These are phyloP conservation scores for Apiospora malaysiana DNA, from an alignment of 2,329 filamentous ascomycete species.

Conservation along the genomic window DNA sequence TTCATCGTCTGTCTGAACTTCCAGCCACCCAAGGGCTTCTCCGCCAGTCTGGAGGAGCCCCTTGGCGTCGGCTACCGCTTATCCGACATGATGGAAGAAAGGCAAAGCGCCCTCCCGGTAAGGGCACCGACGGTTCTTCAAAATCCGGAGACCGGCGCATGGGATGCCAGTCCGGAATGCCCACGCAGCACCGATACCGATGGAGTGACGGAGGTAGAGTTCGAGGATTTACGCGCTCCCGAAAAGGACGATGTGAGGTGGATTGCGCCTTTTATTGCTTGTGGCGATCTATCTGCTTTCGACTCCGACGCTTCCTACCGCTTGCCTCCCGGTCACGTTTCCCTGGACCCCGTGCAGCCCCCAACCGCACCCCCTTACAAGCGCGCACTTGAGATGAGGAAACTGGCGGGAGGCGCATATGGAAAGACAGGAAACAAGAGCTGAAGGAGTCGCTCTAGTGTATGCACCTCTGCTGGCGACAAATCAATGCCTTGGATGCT, in stretches of 20 bases:
- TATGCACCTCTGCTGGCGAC: not conserved
- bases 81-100: constrained; percentile 54
- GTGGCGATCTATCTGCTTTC: constrained; percentile 91
- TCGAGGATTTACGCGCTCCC: constrained; percentile 52
- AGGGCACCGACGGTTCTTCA: constrained; percentile 52
- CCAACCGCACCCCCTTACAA: constrained; percentile 97
- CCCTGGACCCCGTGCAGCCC: constrained; percentile 90
- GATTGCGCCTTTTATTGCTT: constrained; percentile 97
- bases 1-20: constrained; percentile 97
- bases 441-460: constrained; percentile 26
- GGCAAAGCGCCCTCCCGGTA: constrained; percentile 47
- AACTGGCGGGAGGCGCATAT: constrained; percentile 76
- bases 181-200: constrained; percentile 34
- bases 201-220: constrained; percentile 53
- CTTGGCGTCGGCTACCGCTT: constrained; percentile 68
- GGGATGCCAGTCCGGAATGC: constrained; percentile 42
- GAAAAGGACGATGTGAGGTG: constrained; percentile 63
- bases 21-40: constrained; percentile 76
- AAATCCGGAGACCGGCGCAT: constrained; percentile 50
- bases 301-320: constrained; percentile 96
- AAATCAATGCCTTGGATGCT: constrained; percentile 24
- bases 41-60: constrained; percentile 76
- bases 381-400: constrained; percentile 83
- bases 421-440: constrained; percentile 65
- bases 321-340: constrained; percentile 83